These are phyloP conservation scores for Dothideomycetes sp. DNA, from an alignment of 2,329 filamentous ascomycete genomes.

Conservation along the genomic window DNA sequence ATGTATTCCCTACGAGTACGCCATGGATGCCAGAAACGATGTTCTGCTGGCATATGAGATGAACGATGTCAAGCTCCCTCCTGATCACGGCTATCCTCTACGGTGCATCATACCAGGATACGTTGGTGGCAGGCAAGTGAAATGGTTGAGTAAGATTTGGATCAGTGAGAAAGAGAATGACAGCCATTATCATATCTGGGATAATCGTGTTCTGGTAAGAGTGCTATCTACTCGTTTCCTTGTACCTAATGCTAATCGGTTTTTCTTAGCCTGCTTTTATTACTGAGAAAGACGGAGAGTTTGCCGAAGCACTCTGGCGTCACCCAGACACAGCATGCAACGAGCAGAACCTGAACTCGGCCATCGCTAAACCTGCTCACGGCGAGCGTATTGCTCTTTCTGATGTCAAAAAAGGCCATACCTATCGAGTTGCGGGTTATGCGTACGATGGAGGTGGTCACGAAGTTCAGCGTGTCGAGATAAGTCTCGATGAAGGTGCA, in stretches of 20 bases:
- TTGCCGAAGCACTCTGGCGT: slow-evolving; percentile 39
- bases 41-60: slow-evolving; percentile 48
- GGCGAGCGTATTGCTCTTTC: slow-evolving; percentile 35
- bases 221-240: not conserved
- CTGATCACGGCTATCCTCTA: slow-evolving; percentile 37
- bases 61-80: slow-evolving; percentile 32
- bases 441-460: slow-evolving; percentile 44
- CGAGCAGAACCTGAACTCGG: slow-evolving; percentile 42
- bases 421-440: slow-evolving; percentile 38
- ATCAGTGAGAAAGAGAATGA: slow-evolving; percentile 33
- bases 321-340: slow-evolving; percentile 41
- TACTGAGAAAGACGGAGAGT: slow-evolving; percentile 40
- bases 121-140: slow-evolving; percentile 34
- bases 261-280: slow-evolving; percentile 33
- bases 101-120: slow-evolving; percentile 35
- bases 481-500: slow-evolving; percentile 39
- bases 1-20: slow-evolving; percentile 40
- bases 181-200: slow-evolving; percentile 40
- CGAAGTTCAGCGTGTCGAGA: slow-evolving; percentile 41
- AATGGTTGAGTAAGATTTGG: slow-evolving; percentile 36
- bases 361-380: slow-evolving; percentile 39
- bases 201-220: slow-evolving; percentile 37
- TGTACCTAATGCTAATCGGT: not conserved
- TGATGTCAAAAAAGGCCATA: slow-evolving; percentile 30
- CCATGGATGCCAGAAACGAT: slow-evolving; percentile 40